These are phyloP conservation scores for Vickermania ingenoplastis DNA, from an alignment of 208 protist genomes.

Conservation along the genomic window DNA sequence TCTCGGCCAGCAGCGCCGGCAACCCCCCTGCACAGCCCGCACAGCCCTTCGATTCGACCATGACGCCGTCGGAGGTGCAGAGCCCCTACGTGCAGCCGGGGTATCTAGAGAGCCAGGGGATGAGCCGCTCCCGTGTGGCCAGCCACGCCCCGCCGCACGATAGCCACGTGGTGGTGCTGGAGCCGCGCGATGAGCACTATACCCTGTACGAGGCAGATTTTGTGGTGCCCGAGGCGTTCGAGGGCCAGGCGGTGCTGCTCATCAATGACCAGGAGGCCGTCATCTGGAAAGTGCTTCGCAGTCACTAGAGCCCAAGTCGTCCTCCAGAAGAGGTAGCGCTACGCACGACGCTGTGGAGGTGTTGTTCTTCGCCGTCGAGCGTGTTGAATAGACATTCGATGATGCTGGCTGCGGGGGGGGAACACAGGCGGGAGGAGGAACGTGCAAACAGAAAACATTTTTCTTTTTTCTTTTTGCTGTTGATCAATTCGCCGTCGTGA, in stretches of 20 bases:
- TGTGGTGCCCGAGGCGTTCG: constrained; percentile 13
- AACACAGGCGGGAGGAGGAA: no score
- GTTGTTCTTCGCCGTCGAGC: not conserved
- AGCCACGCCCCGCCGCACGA: not conserved
- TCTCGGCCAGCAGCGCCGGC: not conserved
- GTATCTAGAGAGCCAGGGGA: not conserved
- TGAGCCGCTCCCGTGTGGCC: not conserved
- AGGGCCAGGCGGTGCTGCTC: constrained; percentile 27
- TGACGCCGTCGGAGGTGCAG: not conserved
- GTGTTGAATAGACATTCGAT: no score
- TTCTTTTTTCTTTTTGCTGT: constrained; percentile 1
- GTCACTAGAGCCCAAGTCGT: not conserved
- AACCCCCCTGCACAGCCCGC: not conserved
- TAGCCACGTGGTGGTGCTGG: constrained; percentile 14
- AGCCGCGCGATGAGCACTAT: not conserved
- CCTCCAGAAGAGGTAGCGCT: not conserved
- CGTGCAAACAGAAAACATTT: not conserved
- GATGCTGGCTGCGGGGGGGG: no score
- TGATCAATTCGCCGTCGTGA: no score
- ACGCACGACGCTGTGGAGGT: not conserved
- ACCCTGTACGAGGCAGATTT: constrained; percentile 24
- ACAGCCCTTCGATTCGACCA: not conserved
- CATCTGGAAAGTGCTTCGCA: constrained; percentile 20
- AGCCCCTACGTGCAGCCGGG: not conserved
- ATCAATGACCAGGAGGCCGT: constrained; percentile 39